Base-by-base conservation (phyloP, 371 early-diverging fungal species). In the Cokeromyces recurvatus region DNA sequence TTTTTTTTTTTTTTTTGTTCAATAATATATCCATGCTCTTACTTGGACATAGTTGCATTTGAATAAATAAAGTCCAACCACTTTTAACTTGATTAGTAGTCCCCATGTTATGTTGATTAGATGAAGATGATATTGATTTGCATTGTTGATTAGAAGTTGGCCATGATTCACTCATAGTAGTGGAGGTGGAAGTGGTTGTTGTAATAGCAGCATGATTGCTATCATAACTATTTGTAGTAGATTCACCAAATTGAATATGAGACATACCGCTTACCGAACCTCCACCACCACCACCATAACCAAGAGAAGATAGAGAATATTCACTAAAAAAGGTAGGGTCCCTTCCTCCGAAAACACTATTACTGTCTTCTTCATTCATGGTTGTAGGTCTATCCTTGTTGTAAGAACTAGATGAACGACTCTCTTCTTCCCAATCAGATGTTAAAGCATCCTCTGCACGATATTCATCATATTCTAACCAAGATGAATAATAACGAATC, bases 401-500 rank as follows among this genome's bases (percentile, higher is more conserved):
- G 44, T 37, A 43, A 7, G 44, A 32, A 7, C 24, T 23, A 20
- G 49, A 38, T 19, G 32, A 20, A n/a, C n/a, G n/a, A 21, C 45
- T 44, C 16, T 46, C 35, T 16, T 53, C 51, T 19, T 54, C 60
- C 22, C 45, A 32, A 8, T 47, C 38, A 8, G 29, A 12, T 12
- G 15, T 37, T 8, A 53, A 24, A 15, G 43, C 38, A 4, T 15
- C 10, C 12, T 36, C 38, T 5, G 41, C 50, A n/a, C 10, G 11
- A 23, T 46, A 15, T 7, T 9, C 24, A 42, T 46, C 43, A 53
- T 81, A 78, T 66, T 96, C 96, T 7, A 96, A 62, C 97, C 97
- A 97, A 20, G 91, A 89, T 11, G 85, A 78, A 59, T 89, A 91
- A 62, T 97, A 97, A 12, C 97, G 74, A 20, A 95, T 87, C 24